Evolutionary conservation across 2,329 filamentous ascomycete genomes (phyloP).

Genomic region (Alternaria gaisen): DNA sequence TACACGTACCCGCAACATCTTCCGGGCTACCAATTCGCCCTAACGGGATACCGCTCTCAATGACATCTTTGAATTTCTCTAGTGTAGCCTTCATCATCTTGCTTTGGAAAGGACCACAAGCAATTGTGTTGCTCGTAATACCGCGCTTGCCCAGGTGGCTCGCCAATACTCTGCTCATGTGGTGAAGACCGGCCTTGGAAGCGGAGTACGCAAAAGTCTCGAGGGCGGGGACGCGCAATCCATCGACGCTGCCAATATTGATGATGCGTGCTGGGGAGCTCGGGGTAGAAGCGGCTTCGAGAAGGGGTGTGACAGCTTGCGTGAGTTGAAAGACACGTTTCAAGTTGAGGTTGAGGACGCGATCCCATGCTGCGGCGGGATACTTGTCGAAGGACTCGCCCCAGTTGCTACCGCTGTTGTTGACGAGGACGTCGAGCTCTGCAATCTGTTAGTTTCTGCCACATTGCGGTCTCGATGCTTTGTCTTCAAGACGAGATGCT

Average conservation of each 20-base stretch:
- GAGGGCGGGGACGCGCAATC: slow-evolving; percentile 66
- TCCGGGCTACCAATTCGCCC: slow-evolving; percentile 71
- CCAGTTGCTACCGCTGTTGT: slow-evolving; percentile 73
- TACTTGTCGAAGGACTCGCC: slow-evolving; percentile 67
- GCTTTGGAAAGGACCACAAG: slow-evolving; percentile 75
- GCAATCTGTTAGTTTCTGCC: slow-evolving; percentile 13
- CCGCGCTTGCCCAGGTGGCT: slow-evolving; percentile 67
- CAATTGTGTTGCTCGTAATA: slow-evolving; percentile 73
- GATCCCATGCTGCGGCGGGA: slow-evolving; percentile 62
- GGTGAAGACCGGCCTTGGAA: slow-evolving; percentile 70
- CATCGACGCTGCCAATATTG: slow-evolving; percentile 72
- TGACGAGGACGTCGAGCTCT: slow-evolving; percentile 69
- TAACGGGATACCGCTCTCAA: slow-evolving; percentile 69
- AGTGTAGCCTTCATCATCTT: slow-evolving; percentile 79
- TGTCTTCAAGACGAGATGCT: too few relatives aligned
- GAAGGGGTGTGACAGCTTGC: slow-evolving; percentile 68
- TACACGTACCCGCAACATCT: slow-evolving; percentile 75
- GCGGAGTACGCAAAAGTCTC: slow-evolving; percentile 69
- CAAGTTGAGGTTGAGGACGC: slow-evolving; percentile 68
- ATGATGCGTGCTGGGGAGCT: slow-evolving; percentile 66
- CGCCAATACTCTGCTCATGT: slow-evolving; percentile 71
- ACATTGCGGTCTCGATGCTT: neutral
- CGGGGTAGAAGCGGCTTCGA: slow-evolving; percentile 61
- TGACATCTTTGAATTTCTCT: slow-evolving; percentile 63
- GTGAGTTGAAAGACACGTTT: slow-evolving; percentile 73